These are phyloP conservation scores for Chlamydomonas asymmetrica DNA, from an alignment of 139 green algal genomes.

Conservation along the genomic window DNA sequence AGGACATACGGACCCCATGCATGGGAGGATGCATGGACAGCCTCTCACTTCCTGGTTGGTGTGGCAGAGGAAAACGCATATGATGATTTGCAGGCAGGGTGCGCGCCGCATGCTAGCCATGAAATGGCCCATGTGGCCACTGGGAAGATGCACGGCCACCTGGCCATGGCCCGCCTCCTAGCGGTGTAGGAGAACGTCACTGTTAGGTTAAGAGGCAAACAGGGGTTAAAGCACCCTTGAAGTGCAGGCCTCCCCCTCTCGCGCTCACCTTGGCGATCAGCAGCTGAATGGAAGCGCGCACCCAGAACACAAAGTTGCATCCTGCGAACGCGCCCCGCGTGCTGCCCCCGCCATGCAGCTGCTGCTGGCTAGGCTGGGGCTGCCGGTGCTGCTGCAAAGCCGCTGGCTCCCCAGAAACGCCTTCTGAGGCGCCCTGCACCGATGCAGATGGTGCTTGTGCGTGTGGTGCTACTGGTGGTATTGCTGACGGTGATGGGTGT, in stretches of 20 bases:
- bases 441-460: not conserved
- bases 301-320: constrained; percentile 19
- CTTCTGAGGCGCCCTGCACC: not conserved
- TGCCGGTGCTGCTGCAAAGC: not conserved
- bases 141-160: no score
- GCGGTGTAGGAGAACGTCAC: not conserved
- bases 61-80: no score
- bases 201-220: not conserved
- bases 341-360: not conserved
- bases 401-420: not conserved
- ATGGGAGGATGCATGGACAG: not conserved
- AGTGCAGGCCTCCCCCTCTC: not conserved
- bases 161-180: no score
- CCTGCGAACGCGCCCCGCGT: not conserved
- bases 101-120: not conserved
- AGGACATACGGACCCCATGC: not conserved
- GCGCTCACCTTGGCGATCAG: not conserved
- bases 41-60: not conserved
- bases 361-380: not conserved
- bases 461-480: not conserved
- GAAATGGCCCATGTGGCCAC: not conserved
- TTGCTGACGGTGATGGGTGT: not conserved
- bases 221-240: not conserved
- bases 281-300: not conserved
- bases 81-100: not conserved